Percentiles rank a stretch among this genome's conserved stretches.
These are phyloP conservation scores for Recurvomyces mirabilis DNA, from an alignment of 495 filamentous ascomycete genomes.

Conservation along the genomic window DNA sequence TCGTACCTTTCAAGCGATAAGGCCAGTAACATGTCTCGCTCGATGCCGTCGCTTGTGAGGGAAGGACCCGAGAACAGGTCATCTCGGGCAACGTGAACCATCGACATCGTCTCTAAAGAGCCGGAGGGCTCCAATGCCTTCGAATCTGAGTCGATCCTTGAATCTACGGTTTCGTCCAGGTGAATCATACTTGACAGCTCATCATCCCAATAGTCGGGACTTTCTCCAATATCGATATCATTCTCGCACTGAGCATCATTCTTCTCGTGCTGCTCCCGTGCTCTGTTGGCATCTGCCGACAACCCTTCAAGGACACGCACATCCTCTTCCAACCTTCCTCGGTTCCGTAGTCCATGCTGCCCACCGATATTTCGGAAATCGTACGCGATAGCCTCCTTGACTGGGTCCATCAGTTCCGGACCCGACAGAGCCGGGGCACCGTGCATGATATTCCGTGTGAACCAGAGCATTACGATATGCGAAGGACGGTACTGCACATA, in stretches of 20 bases:
- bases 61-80: background rate
- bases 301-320: background rate
- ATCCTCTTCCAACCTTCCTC: background rate
- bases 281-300: background rate
- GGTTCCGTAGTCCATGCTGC: background rate
- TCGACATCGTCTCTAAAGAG: too few species aligned
- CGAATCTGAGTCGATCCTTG: background rate
- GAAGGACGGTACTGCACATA: constrained; percentile 10
- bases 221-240: too few species aligned
- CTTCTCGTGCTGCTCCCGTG: background rate
- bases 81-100: too few species aligned
- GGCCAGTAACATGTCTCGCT: constrained; percentile 18
- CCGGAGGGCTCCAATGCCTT: background rate
- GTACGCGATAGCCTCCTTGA: constrained; percentile 15
- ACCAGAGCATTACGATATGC: constrained; percentile 12
- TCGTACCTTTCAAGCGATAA: constrained; percentile 1
- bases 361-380: constrained; percentile 3
- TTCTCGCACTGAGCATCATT: background rate
- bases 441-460: constrained; percentile 4
- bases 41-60: background rate
- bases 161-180: background rate
- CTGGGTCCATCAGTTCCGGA: constrained; percentile 1
- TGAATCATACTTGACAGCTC: constrained; percentile 1
- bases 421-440: constrained; percentile 1
- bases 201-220: background rate